Conservation (phyloP, 2,329 filamentous ascomycete species). For the Penicillium palitans region DNA sequence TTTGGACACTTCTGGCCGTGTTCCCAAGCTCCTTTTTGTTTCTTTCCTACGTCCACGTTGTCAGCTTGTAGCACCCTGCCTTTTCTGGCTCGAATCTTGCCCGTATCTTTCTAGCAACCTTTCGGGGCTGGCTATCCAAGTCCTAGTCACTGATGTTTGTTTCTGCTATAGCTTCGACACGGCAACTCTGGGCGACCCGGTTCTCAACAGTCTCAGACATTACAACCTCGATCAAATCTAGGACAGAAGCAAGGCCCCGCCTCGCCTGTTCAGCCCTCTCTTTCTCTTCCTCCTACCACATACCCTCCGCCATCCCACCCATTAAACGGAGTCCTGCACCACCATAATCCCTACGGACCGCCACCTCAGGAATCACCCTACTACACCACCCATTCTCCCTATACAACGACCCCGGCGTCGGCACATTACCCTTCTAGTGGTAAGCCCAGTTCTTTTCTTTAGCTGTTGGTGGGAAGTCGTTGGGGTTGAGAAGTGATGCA, state of each 20-base stretch:
- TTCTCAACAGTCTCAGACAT: slow-evolving; percentile 33
- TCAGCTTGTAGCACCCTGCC: slow-evolving; percentile 21
- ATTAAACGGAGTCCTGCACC: slow-evolving; percentile 49
- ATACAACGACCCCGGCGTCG: slow-evolving; percentile 77
- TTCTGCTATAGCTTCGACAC: slow-evolving; percentile 34
- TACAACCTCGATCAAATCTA: slow-evolving; percentile 33
- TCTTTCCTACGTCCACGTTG: slow-evolving; percentile 20
- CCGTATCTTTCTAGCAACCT: slow-evolving; percentile 13
- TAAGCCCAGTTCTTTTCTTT: slow-evolving; percentile 56
- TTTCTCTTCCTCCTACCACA: slow-evolving; percentile 32
- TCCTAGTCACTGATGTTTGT: slow-evolving; percentile 22
- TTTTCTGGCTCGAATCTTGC: slow-evolving; percentile 4
- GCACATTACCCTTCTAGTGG: slow-evolving; percentile 86
- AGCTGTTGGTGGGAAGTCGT: slow-evolving; percentile 26
- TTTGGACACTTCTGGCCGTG: slow-evolving; percentile 19
- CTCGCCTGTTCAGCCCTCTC: slow-evolving; percentile 62
- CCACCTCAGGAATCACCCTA: slow-evolving; percentile 68
- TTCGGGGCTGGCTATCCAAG: slow-evolving; percentile 1
- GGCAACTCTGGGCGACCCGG: slow-evolving; percentile 31
- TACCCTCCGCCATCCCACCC: slow-evolving; percentile 33
- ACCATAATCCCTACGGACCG: slow-evolving; percentile 61
- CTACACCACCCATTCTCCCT: slow-evolving; percentile 77
- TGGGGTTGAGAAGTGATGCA: background rate
- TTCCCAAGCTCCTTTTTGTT: slow-evolving; percentile 14
- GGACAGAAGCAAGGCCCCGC: slow-evolving; percentile 48